These are phyloP conservation scores for Macadamia integrifolia DNA, from an alignment of 164 flowering plant species.

Conservation along the genomic window DNA sequence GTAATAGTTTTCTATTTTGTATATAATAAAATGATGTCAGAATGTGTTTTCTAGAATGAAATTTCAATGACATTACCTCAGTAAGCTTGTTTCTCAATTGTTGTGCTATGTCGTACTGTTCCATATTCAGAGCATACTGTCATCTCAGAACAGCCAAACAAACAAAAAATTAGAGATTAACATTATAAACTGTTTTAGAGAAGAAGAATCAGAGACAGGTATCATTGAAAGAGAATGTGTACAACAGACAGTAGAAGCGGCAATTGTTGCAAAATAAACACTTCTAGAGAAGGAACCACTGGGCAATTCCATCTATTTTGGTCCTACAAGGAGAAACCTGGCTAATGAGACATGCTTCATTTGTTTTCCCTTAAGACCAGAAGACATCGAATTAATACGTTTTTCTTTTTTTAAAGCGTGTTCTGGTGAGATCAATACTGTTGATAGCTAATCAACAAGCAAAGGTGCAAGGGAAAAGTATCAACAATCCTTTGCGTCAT, in stretches of 20 bases:
- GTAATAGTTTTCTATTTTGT: too few relatives aligned
- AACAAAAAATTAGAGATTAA: slow-evolving; percentile 1
- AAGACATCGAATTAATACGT: not conserved
- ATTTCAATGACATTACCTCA: slow-evolving; percentile 46
- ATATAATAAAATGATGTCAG: not conserved
- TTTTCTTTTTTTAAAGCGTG: not conserved
- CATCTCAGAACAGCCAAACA: slow-evolving; percentile 12
- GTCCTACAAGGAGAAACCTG: too few relatives aligned
- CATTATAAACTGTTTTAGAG: not conserved
- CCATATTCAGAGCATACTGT: slow-evolving; percentile 87
- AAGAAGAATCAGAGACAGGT: not conserved
- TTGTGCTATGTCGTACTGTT: slow-evolving; percentile 83
- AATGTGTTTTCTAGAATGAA: not conserved
- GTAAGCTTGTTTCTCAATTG: slow-evolving; percentile 77
- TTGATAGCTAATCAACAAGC: not conserved
- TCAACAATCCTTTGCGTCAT: not conserved
- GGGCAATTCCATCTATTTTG: too few relatives aligned
- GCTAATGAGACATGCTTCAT: too few relatives aligned
- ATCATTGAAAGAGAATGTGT: not conserved
- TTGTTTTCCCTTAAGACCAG: too few relatives aligned
- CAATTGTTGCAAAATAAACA: too few relatives aligned
- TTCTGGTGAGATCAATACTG: not conserved
- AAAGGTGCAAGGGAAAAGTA: not conserved
- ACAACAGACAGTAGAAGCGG: not conserved
- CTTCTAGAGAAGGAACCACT: too few relatives aligned